Evolutionary conservation across 305 asterid species (phyloP).

Genomic region (Nicotiana rustica): DNA sequence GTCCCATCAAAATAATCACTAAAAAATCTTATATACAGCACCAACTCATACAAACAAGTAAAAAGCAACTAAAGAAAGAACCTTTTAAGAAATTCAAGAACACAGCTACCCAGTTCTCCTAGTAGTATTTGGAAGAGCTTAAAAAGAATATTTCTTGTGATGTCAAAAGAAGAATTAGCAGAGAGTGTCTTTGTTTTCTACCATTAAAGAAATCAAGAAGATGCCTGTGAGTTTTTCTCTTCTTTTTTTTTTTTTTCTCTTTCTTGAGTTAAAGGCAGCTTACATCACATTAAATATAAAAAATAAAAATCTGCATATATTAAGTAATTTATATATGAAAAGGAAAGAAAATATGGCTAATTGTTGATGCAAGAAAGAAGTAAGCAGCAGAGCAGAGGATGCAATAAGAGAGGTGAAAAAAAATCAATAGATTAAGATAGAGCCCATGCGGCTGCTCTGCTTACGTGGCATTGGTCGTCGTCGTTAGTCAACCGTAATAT

Average conservation of each 20-base stretch:
- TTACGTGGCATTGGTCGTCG: background rate
- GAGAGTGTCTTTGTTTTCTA: conserved; percentile 32
- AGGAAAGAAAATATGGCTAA: conserved; percentile 32
- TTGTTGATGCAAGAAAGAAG: background rate
- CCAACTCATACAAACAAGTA: conserved; percentile 13
- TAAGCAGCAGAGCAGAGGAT: conserved; percentile 29
- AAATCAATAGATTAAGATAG: background rate
- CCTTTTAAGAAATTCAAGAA: background rate
- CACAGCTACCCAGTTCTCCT: conserved; percentile 18
- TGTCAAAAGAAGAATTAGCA: conserved; percentile 25
- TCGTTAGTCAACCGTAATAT: background rate
- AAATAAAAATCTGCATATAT: conserved; percentile 32
- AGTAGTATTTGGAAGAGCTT: background rate
- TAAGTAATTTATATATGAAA: conserved; percentile 33
- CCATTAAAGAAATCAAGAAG: conserved; percentile 43
- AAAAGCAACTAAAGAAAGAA: background rate
- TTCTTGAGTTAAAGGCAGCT: conserved; percentile 2
- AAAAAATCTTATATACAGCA: conserved; percentile 1
- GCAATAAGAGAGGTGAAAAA: background rate
- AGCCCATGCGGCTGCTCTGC: conserved; percentile 8
- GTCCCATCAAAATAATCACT: conserved; percentile 52
- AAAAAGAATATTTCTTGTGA: conserved; percentile 8
- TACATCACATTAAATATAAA: background rate
- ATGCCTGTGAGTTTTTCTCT: conserved; percentile 38
- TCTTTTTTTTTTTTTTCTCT: background rate